Conservation (phyloP, 768 basidiomycete species). For the Rhizopogon roseolus region DNA sequence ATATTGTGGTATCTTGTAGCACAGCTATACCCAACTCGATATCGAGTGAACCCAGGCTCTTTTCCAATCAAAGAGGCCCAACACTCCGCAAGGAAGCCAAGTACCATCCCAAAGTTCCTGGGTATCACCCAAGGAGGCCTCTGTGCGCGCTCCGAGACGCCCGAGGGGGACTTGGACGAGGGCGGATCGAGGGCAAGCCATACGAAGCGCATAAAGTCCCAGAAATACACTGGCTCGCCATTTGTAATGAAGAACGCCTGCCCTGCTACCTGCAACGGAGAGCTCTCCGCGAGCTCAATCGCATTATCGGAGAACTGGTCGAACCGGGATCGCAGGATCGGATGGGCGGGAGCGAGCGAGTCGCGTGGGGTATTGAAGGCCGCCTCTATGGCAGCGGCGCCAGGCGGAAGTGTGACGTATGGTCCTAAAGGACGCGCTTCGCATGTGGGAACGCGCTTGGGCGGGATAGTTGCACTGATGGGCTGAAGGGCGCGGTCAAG, state of each 20-base stretch:
- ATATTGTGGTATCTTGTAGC: conserved; percentile 87
- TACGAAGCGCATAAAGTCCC: conserved; percentile 84
- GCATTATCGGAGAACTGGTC: conserved; percentile 68
- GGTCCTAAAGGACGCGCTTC: conserved; percentile 82
- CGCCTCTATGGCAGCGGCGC: conserved; percentile 52
- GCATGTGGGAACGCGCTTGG: conserved; percentile 69
- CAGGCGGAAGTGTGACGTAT: conserved; percentile 55
- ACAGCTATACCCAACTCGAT: conserved; percentile 77
- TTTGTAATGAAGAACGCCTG: conserved; percentile 97
- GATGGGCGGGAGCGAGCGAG: conserved; percentile 34
- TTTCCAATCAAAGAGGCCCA: conserved; percentile 69
- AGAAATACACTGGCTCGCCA: conserved; percentile 93
- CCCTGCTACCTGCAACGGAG: conserved; percentile 79
- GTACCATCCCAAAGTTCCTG: conserved; percentile 56
- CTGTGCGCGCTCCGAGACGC: conserved; percentile 42
- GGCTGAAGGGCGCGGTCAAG: conserved; percentile 52
- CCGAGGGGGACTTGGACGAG: conserved; percentile 23
- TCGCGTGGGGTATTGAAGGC: conserved; percentile 48
- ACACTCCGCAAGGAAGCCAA: conserved; percentile 72
- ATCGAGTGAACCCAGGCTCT: conserved; percentile 82
- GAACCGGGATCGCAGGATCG: conserved; percentile 72
- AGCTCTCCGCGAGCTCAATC: conserved; percentile 45
- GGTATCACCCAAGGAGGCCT: conserved; percentile 46
- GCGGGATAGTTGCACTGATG: conserved; percentile 62
- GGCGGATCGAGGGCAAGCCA: conserved; percentile 65